These are phyloP conservation scores for Hortiboletus flavorubellus DNA, from an alignment of 768 basidiomycete genomes.

Conservation along the genomic window DNA sequence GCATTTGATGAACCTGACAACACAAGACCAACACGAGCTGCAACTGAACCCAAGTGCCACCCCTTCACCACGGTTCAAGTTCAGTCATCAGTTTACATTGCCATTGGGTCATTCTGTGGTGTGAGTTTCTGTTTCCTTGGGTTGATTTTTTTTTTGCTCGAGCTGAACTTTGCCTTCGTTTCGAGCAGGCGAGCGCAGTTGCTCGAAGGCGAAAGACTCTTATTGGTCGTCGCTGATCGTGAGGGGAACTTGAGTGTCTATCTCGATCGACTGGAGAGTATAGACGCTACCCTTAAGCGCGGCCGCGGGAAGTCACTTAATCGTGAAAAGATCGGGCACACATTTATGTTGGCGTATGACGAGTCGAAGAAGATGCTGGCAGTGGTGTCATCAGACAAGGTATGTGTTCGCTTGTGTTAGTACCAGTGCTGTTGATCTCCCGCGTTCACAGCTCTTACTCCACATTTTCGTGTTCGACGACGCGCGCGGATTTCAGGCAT, in stretches of 20 bases:
- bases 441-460: conserved; percentile 30
- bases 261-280: conserved; percentile 31
- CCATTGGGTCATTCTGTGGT: conserved; percentile 18
- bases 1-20: conserved; percentile 27
- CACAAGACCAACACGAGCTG: conserved; percentile 26
- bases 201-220: conserved; percentile 37
- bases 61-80: conserved; percentile 23
- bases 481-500: conserved; percentile 37
- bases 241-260: conserved; percentile 36
- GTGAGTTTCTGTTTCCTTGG: conserved; percentile 1
- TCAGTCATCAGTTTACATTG: conserved; percentile 15
- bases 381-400: conserved; percentile 43
- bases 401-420: conserved; percentile 2
- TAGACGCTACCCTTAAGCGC: conserved; percentile 33
- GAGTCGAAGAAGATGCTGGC: conserved; percentile 49
- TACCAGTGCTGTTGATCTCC: neutral
- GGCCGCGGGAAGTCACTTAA: conserved; percentile 33
- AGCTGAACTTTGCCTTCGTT: neutral
- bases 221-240: conserved; percentile 41
- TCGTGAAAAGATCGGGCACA: conserved; percentile 45
- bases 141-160: neutral
- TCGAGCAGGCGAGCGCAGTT: conserved; percentile 38
- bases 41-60: conserved; percentile 22
- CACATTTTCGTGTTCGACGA: conserved; percentile 51
- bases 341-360: conserved; percentile 48